These are phyloP conservation scores for Pyrenochaeta sp. DNA, from an alignment of 2,329 filamentous ascomycete species.

Conservation along the genomic window DNA sequence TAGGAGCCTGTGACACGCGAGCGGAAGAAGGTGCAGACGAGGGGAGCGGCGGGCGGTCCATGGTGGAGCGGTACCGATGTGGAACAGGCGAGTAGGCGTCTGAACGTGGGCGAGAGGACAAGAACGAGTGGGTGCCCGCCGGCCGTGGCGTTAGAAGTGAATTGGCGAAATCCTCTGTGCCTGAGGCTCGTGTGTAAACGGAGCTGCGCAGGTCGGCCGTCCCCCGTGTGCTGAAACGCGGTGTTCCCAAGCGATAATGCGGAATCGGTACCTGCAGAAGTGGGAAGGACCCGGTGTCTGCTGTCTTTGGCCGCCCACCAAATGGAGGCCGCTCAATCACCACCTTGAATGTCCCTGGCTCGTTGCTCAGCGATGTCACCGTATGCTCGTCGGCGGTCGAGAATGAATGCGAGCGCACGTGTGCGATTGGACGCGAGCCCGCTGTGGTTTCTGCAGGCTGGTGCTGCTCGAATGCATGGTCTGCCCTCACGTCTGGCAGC, in stretches of 20 bases:
- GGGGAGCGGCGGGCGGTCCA: slow-evolving; percentile 45
- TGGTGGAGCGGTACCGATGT: slow-evolving; percentile 45
- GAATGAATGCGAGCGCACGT: slow-evolving; percentile 73
- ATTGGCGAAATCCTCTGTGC: slow-evolving; percentile 72
- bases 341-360: slow-evolving; percentile 77
- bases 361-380: slow-evolving; percentile 58
- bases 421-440: slow-evolving; percentile 31
- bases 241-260: slow-evolving; percentile 82
- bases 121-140: slow-evolving; percentile 42
- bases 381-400: slow-evolving; percentile 75
- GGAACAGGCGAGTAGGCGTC: slow-evolving; percentile 48
- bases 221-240: slow-evolving; percentile 78
- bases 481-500: slow-evolving; percentile 23
- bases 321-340: slow-evolving; percentile 76
- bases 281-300: slow-evolving; percentile 64
- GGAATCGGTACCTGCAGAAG: slow-evolving; percentile 80
- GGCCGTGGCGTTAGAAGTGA: slow-evolving; percentile 61
- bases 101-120: slow-evolving; percentile 48
- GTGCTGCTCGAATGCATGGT: slow-evolving; percentile 25
- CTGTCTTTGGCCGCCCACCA: slow-evolving; percentile 69
- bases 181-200: slow-evolving; percentile 74
- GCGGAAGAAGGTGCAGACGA: slow-evolving; percentile 46
- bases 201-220: slow-evolving; percentile 82
- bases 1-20: slow-evolving; percentile 47
- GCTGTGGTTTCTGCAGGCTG: slow-evolving; percentile 24